phyloP scores from a whole-genome alignment of 2,329 filamentous ascomycete genomes.

The Dactylellina haptotyla region DNA sequence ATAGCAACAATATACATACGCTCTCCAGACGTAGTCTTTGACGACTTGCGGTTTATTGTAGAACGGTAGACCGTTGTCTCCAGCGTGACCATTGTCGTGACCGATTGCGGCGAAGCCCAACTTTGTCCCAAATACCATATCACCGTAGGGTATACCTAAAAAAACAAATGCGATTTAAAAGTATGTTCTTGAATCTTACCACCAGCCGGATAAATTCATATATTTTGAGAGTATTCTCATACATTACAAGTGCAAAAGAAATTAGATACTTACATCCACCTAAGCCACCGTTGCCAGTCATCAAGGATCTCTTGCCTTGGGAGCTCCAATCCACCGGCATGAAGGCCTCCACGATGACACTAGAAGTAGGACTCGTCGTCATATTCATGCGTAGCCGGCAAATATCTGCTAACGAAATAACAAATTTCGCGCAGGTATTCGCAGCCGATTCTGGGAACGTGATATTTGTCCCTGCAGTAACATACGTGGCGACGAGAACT shows the following conservation, averaged over 20 bases:
- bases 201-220: background rate
- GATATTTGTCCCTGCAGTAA: conserved; percentile 23
- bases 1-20: background rate
- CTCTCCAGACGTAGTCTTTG: conserved; percentile 45
- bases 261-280: conserved; percentile 45
- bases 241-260: no score
- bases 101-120: conserved; percentile 46
- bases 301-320: conserved; percentile 37
- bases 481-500: conserved; percentile 24
- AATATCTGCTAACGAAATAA: conserved; percentile 28
- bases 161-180: background rate
- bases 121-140: conserved; percentile 24
- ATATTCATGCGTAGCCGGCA: conserved; percentile 38
- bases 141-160: conserved; percentile 35
- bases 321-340: conserved; percentile 42
- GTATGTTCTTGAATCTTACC: no score
- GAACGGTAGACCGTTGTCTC: conserved; percentile 36
- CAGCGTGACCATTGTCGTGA: conserved; percentile 51
- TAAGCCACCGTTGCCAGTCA: conserved; percentile 47
- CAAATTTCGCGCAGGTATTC: conserved; percentile 26
- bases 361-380: conserved; percentile 41
- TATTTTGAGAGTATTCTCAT: background rate
- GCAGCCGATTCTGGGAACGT: conserved; percentile 29
- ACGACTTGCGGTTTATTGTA: conserved; percentile 42
- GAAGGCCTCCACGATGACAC: conserved; percentile 49